A percentile compares a stretch with the other conserved stretches of the same genome.
Conservation (phyloP, 1,284 basidiomycete genomes). For the Apiotrichum akiyoshidainum region DNA sequence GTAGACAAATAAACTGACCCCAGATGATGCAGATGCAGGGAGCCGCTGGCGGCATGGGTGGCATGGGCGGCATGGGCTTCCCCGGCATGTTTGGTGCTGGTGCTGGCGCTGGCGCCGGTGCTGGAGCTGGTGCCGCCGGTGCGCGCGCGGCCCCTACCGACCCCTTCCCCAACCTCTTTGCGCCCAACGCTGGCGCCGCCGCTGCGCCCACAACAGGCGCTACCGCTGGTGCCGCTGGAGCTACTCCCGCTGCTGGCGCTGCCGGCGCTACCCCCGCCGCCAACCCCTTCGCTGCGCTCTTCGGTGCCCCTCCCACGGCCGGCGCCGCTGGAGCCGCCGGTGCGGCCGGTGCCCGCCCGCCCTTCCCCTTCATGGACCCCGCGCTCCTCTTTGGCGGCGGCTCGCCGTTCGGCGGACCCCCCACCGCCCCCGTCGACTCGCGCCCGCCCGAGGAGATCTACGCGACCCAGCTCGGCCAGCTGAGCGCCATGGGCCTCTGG, state of each 20-base stretch:
- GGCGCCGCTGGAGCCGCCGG: constrained; percentile 15
- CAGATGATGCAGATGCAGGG: constrained; percentile 74
- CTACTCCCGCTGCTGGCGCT: constrained; percentile 6
- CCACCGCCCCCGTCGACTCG: constrained; percentile 55
- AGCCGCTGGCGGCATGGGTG: constrained; percentile 28
- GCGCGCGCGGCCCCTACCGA: constrained; percentile 24
- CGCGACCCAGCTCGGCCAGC: constrained; percentile 66
- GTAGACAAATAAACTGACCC: constrained; percentile 6
- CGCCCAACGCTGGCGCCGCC: constrained; percentile 21
- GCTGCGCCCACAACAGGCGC: constrained; percentile 25
- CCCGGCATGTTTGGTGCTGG: constrained; percentile 30
- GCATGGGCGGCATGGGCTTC: constrained; percentile 31
- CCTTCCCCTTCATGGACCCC: constrained; percentile 45
- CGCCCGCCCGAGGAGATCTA: constrained; percentile 82
- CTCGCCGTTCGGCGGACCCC: constrained; percentile 12
- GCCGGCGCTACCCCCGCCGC: constrained; percentile 4
- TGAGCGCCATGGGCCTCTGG: constrained; percentile 64
- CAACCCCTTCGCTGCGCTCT: constrained; percentile 15
- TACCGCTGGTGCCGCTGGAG: constrained; percentile 5
- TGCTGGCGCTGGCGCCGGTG: constrained; percentile 27
- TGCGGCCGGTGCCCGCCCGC: constrained; percentile 28
- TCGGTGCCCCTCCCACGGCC: constrained; percentile 8
- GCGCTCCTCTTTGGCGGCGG: constrained; percentile 56
- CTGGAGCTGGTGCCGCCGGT: constrained; percentile 23
- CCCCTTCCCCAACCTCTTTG: constrained; percentile 48